phyloP scores from a whole-genome alignment of 139 green algal genomes.

The Coelastrella sp. region DNA sequence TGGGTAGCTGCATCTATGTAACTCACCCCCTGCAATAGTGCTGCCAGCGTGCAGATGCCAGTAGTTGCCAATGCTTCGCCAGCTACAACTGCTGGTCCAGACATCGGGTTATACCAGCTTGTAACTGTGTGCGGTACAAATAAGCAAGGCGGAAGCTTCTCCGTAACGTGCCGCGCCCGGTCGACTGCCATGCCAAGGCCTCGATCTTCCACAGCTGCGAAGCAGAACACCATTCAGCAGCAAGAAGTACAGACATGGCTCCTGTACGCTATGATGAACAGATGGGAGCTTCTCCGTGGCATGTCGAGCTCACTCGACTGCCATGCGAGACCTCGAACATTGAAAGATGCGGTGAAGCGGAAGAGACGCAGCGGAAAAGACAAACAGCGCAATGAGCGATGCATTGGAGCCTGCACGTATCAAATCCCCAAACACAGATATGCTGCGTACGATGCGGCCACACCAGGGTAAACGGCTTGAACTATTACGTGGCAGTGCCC shows the following conservation, averaged over 20 bases:
- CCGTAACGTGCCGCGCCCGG: conserved; percentile 64
- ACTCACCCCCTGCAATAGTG: conserved; percentile 57
- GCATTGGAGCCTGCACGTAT: too few relatives aligned
- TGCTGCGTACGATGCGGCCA: too few relatives aligned
- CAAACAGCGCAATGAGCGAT: too few relatives aligned
- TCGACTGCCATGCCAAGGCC: conserved; percentile 35
- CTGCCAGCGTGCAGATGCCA: conserved; percentile 69
- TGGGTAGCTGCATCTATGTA: background rate
- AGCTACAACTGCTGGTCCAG: background rate
- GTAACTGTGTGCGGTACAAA: conserved; percentile 64
- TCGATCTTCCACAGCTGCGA: conserved; percentile 40
- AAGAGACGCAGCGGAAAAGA: too few relatives aligned
- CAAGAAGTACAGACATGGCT: background rate
- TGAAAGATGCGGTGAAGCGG: too few relatives aligned
- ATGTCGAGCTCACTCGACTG: too few relatives aligned
- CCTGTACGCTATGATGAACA: too few relatives aligned
- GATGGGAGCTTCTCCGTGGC: too few relatives aligned
- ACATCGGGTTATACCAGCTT: background rate
- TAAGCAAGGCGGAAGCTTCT: conserved; percentile 62
- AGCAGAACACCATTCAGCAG: background rate
- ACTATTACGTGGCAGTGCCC: too few relatives aligned
- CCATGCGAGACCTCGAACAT: too few relatives aligned
- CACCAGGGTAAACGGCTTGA: too few relatives aligned
- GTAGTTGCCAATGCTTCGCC: conserved; percentile 64
- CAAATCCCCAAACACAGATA: too few relatives aligned